Base-by-base conservation (phyloP, 495 filamentous ascomycete genomes). In the Lindgomyces ingoldianus region DNA sequence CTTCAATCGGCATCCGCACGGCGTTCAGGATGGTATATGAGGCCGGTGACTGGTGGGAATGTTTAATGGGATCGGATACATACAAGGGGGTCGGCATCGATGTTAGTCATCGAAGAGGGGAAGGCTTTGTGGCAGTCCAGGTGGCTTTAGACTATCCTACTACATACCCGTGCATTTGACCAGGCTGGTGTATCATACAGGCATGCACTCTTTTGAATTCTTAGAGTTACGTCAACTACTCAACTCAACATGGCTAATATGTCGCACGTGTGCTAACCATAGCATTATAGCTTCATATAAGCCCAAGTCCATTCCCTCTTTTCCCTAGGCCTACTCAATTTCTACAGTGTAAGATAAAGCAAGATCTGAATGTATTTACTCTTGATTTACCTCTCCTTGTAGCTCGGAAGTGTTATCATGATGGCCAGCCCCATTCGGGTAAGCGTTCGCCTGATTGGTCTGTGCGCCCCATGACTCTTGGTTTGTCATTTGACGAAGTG, bases 111-210 rank as follows among this genome's bases (percentile, higher is more conserved):
- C 54, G 21, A 16, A 8, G 10, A 16, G 21, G 11, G 54, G 33
- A 18, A 14, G 54, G 54, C 24, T 27, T 27, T 45, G 22, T 12
- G 26, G 16, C 12, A 22, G 36, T 47, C 41, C 11, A 47, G 41
- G 8, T 27, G 33, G 51, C 54, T 47, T 52, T 57, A 57, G 54
- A 57, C 33, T 29, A 44, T 46, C 14, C 54, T 29, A 22, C 19
- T 10, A 39, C 29, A 57, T 47, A 57, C 41, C 54, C 54, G 4
- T 57, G 54, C 54, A 57, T 57, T 58, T 42, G 51, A 29, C 14
- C 11, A 14, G 33, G 33, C 33, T 39, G 33, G 33, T 39, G 33
- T 39, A 6, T 6, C 14, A 39, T 39, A 39, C 33, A 39, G 33
- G 33, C 33, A 39, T 39, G 33, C 33, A 39, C 33, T 39, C 33